Evolutionary conservation across 345 rosid genomes (phyloP), one percentile per base, ranked within the genome.

Genomic region (Citrus cavaleriei): DNA sequence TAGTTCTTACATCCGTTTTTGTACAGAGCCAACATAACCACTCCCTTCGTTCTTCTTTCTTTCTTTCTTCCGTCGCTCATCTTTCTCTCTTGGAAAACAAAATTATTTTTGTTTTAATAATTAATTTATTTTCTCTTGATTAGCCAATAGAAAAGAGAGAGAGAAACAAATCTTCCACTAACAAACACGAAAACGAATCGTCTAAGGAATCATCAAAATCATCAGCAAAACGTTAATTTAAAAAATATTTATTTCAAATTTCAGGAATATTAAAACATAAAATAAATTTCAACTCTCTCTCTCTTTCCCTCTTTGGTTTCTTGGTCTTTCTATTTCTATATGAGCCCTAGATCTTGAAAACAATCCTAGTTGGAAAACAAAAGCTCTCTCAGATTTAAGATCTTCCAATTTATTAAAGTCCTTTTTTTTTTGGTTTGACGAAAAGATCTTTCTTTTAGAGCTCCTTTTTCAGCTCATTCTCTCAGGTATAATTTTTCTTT

Each of bases 271-370:
- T 35, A 34, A 34, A 67, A 37, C 9, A 6, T 27, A 27, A 51
- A 30, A 60, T 63, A 25, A 70, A 27, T 5, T 42, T 22, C 60
- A 27, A 25, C 28, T 72, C 3, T 51, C 24, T 62, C 61, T 42
- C 70, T 9, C 70, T 70, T 42, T 27, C 38, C 25, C 16, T 38
- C 6, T 21, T 68, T 24, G 21, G 21, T 35, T 10, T 54, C 21
- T 42, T n/a, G 58, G 78, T 34, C 68, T 72, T 35, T 75, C 76
- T 37, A 6, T 35, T 16, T 55, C 22, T 54, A 54, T 54, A 54
- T 38, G 83, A 46, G 76, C 81, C 70, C 77, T 61, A 77, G 86
- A 83, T 83, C 86, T 80, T 83, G 81, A 78, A 5, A 63, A 30
- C 72, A 49, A 72, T 27, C 19, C 21, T 49, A 25, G 35, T 54